Base-by-base conservation (phyloP, 306 rosid genomes). In the Chamaecrista fasciculata region DNA sequence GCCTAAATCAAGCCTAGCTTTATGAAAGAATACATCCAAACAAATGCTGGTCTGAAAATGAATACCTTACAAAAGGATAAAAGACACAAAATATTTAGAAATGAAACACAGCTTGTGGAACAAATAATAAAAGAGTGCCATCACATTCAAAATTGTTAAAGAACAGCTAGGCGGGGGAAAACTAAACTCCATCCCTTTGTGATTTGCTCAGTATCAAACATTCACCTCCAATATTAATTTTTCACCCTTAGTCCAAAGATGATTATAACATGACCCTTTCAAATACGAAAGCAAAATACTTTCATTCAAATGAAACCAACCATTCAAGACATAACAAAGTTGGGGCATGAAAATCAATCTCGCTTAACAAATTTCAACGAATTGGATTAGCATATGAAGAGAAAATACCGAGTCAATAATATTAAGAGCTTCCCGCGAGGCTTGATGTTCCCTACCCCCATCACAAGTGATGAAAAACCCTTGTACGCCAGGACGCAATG, bases 381-480 rank as follows among this genome's bases (percentile, higher is more conserved):
- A 33, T 14, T 18, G 4, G 0, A 33, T 31, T 9, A 58, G 64
- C 43, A 58, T 16, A 39, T 31, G 11, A 51, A 67, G 60, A 53
- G 39, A 23, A 2, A 43, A 66, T 83, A 94, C 99, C 48, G 91
- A 86, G 59, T 94, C 99, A 6, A 91, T 83, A 71, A 94, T 89
- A 67, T 88, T 86, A 72, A 94, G 83, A 74, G 99, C 99, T 74
- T 94, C 97, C 0, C 75, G 80, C 20, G 91, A 85, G 65, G 99
- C 99, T 79, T 94, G 99, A 83, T 82, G 85, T 58, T 94, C 99
- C 40, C 99, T 83, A 67, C 97, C 96, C 1, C 99, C 99, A 19
- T 94, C 99, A 37, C 99, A 91, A 68, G 99, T 94, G 78, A 94
- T 86, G 77, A 88, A 94, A 82, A 94, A 88, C 0, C 99, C 99